These are phyloP conservation scores for Ustilago xerochloae DNA, from an alignment of 1,284 basidiomycete genomes.

Conservation along the genomic window DNA sequence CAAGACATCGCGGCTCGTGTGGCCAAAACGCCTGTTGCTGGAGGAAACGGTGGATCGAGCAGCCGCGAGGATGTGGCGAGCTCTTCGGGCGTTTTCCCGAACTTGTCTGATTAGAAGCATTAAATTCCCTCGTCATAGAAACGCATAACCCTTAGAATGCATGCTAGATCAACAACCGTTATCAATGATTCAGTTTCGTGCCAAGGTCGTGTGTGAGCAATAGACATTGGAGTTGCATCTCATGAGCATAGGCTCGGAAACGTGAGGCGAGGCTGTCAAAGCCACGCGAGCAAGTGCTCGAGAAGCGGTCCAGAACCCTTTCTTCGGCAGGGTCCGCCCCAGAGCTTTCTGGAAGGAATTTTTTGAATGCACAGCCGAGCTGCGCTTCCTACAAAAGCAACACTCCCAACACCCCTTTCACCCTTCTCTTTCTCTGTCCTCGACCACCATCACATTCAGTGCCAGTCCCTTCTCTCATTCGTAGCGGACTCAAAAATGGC, in stretches of 20 bases:
- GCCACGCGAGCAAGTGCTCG: neutral
- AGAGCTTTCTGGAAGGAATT: conserved; percentile 30
- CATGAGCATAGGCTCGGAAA: neutral
- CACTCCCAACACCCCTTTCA: neutral
- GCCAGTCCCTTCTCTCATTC: neutral
- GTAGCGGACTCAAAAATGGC: neutral
- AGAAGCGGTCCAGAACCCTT: conserved; percentile 2
- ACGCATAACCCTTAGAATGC: neutral
- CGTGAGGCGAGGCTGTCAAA: neutral
- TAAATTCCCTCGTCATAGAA: neutral
- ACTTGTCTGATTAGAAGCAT: neutral
- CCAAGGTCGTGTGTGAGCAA: neutral
- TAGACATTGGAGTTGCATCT: neutral
- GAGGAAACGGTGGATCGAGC: conserved; percentile 1
- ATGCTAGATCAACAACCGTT: neutral
- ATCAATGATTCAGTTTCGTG: neutral
- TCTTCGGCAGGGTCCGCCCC: neutral
- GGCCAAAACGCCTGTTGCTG: conserved; percentile 12
- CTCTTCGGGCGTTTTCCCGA: conserved; percentile 4
- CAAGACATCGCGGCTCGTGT: conserved; percentile 38
- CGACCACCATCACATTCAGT: neutral
- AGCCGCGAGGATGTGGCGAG: conserved; percentile 6
- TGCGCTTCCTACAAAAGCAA: too few relatives aligned
- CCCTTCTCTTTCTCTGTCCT: neutral
- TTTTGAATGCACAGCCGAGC: neutral